Conservation (phyloP, 2,329 filamentous ascomycete genomes). For the Xylaria sp. region DNA sequence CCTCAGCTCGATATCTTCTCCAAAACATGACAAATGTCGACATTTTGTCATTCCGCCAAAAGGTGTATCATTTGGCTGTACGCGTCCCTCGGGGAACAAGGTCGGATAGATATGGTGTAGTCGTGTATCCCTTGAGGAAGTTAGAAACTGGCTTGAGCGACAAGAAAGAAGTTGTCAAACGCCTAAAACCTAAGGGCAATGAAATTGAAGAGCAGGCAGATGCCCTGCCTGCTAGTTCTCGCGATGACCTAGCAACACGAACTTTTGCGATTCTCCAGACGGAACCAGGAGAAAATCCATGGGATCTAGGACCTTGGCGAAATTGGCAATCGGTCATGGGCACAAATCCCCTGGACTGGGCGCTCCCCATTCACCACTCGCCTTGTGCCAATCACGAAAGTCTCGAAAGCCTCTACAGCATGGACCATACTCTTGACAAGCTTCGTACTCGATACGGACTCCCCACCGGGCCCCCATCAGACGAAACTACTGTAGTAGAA, state of each 20-base stretch:
- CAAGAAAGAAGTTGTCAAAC: constrained; percentile 9
- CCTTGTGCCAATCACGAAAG: constrained; percentile 77
- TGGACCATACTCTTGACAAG: constrained; percentile 69
- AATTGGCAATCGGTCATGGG: constrained; percentile 90
- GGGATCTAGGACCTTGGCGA: constrained; percentile 74
- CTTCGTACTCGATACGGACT: constrained; percentile 60
- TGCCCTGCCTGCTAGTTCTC: constrained; percentile 39
- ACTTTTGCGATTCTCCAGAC: constrained; percentile 84
- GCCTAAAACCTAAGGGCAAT: constrained; percentile 32
- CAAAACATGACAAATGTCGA: constrained; percentile 89
- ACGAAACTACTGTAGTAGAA: constrained; percentile 44
- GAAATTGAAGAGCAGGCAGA: constrained; percentile 23
- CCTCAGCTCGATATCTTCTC: constrained; percentile 74
- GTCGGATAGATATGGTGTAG: constrained; percentile 58
- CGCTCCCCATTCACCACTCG: constrained; percentile 78
- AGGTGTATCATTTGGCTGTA: constrained; percentile 79
- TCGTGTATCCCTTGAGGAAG: constrained; percentile 67
- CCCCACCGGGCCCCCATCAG: constrained; percentile 35
- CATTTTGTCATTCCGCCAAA: constrained; percentile 68
- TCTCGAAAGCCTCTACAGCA: constrained; percentile 72
- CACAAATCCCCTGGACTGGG: constrained; percentile 75
- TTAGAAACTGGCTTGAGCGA: constrained; percentile 26
- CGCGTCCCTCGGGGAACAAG: constrained; percentile 66
- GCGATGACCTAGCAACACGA: constrained; percentile 63
- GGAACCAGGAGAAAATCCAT: constrained; percentile 81